Conservation (phyloP, 768 basidiomycete species). For the Imleria badia region DNA sequence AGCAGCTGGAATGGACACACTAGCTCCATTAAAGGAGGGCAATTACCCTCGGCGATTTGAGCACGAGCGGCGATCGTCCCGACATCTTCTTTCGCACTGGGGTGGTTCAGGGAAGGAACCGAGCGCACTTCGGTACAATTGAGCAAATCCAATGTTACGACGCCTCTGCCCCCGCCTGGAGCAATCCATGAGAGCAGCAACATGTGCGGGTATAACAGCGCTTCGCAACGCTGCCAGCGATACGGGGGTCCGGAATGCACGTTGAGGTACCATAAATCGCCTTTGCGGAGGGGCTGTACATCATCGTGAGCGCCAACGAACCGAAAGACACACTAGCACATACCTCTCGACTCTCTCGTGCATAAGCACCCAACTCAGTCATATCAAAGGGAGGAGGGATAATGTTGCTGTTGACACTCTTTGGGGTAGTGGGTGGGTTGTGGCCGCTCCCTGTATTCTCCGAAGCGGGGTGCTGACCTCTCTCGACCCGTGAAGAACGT, state of each 20-base stretch:
- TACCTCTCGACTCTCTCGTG: slow-evolving; percentile 45
- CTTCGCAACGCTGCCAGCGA: slow-evolving; percentile 80
- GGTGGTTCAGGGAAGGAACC: slow-evolving; percentile 79
- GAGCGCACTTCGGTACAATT: slow-evolving; percentile 87
- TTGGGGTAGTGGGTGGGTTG: slow-evolving; percentile 25
- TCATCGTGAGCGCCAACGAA: slow-evolving; percentile 8
- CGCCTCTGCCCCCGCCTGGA: slow-evolving; percentile 76
- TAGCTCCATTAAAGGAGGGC: slow-evolving; percentile 57
- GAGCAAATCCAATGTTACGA: slow-evolving; percentile 82
- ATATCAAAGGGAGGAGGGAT: slow-evolving; percentile 49
- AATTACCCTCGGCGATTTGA: slow-evolving; percentile 49
- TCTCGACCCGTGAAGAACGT: slow-evolving; percentile 30
- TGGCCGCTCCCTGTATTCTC: slow-evolving; percentile 9
- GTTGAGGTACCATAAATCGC: slow-evolving; percentile 88
- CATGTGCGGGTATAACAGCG: slow-evolving; percentile 78
- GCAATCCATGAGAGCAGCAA: slow-evolving; percentile 87
- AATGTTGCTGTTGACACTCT: slow-evolving; percentile 32
- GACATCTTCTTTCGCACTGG: slow-evolving; percentile 79
- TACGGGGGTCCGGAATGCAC: slow-evolving; percentile 82
- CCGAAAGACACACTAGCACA: slow-evolving; percentile 6
- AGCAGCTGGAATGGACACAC: slow-evolving; percentile 90
- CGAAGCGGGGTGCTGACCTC: slow-evolving; percentile 8
- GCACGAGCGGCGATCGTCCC: slow-evolving; percentile 78
- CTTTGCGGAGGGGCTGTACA: slow-evolving; percentile 80
- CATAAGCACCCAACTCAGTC: slow-evolving; percentile 44